phyloP scores from a whole-genome alignment of 768 basidiomycete genomes.

The Suillus occidentalis region DNA sequence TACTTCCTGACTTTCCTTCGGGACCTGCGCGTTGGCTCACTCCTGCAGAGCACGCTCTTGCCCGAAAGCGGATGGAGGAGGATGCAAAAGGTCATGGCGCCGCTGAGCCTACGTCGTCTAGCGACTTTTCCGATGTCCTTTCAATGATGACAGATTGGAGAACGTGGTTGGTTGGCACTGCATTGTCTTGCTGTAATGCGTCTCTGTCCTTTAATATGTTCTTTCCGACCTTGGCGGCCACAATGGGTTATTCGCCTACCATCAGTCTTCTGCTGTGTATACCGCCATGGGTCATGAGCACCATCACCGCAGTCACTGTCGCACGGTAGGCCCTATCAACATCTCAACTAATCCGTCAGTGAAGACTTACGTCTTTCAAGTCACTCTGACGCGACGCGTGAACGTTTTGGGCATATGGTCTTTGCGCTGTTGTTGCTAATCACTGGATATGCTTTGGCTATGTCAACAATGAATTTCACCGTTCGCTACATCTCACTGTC shows the following conservation, averaged over 20 bases:
- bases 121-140: conserved; percentile 42
- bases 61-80: conserved; percentile 56
- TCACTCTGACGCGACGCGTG: conserved; percentile 67
- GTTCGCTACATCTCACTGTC: conserved; percentile 60
- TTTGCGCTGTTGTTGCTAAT: conserved; percentile 53
- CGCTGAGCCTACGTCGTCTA: conserved; percentile 39
- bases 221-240: conserved; percentile 71
- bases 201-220: conserved; percentile 72
- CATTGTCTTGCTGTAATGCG: conserved; percentile 50
- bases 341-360: neutral
- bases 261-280: conserved; percentile 69
- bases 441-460: conserved; percentile 62
- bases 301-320: conserved; percentile 30
- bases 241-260: conserved; percentile 61
- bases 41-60: conserved; percentile 50
- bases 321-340: conserved; percentile 1
- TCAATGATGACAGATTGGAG: conserved; percentile 70
- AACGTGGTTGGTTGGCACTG: conserved; percentile 76
- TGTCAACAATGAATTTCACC: conserved; percentile 57
- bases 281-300: conserved; percentile 52
- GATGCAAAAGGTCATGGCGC: conserved; percentile 52
- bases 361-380: conserved; percentile 27
- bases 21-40: conserved; percentile 57
- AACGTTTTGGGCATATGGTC: conserved; percentile 69
- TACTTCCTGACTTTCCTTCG: conserved; percentile 71